These are phyloP conservation scores for Carex pumila DNA, from an alignment of 176 grass and related monocot species.

Conservation along the genomic window DNA sequence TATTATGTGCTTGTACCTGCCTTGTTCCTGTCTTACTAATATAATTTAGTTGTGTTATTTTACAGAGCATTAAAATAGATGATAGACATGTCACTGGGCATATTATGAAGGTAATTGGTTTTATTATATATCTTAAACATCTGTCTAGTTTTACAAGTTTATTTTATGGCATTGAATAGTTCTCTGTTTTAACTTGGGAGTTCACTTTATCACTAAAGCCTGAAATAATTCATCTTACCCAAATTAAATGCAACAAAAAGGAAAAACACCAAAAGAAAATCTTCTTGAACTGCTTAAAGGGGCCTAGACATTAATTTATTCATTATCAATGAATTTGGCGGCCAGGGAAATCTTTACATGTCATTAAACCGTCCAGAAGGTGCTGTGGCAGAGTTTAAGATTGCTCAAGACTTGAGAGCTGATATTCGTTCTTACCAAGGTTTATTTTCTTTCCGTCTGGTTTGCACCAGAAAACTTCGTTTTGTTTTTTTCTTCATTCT, in stretches of 20 bases:
- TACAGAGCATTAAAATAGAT: constrained; percentile 79
- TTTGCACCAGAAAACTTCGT: neutral
- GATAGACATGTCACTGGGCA: constrained; percentile 93
- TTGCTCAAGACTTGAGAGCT: constrained; percentile 81
- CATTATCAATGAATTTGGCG: neutral
- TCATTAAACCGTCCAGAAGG: constrained; percentile 78
- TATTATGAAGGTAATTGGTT: constrained; percentile 90
- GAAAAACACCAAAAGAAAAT: neutral
- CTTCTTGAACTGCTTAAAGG: neutral
- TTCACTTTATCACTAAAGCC: neutral
- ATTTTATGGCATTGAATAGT: neutral
- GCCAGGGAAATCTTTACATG: constrained; percentile 76
- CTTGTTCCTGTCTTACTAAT: neutral
- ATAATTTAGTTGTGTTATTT: constrained; percentile 14
- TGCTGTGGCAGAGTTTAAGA: constrained; percentile 84
- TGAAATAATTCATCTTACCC: neutral
- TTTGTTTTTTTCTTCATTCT: neutral
- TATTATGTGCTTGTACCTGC: neutral
- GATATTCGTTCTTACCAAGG: constrained; percentile 99
- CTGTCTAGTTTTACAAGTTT: neutral
- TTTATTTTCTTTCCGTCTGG: constrained; percentile 15
- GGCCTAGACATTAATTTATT: neutral
- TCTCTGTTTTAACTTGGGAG: neutral
- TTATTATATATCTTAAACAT: constrained; percentile 14
- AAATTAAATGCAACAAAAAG: neutral